Evolutionary conservation across 495 filamentous ascomycete genomes (phyloP).

Genomic region (Aspergillus coremiiformis): DNA sequence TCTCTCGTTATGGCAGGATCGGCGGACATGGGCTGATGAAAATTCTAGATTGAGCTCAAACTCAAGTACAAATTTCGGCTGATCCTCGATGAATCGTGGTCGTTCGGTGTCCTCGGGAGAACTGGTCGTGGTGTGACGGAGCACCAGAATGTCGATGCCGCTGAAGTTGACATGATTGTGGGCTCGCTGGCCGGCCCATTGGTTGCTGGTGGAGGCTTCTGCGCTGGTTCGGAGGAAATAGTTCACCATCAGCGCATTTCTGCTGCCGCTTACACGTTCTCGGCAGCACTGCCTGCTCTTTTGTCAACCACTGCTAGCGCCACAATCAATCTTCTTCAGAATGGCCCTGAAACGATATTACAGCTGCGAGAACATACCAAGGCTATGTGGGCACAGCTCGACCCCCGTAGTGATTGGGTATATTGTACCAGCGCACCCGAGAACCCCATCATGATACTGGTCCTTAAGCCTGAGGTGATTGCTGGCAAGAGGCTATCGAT

Average conservation of each 20-base stretch:
- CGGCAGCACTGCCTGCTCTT: constrained; percentile 87
- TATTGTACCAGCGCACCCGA: constrained; percentile 71
- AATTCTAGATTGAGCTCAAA: constrained; percentile 71
- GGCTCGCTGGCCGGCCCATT: constrained; percentile 86
- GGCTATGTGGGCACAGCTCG: constrained; percentile 76
- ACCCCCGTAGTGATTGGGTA: constrained; percentile 91
- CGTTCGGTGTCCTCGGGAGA: constrained; percentile 85
- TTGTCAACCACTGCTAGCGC: constrained; percentile 91
- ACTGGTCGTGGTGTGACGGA: constrained; percentile 90
- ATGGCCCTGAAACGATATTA: constrained; percentile 66
- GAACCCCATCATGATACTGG: constrained; percentile 79
- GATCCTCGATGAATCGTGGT: constrained; percentile 95
- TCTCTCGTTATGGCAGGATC: not conserved
- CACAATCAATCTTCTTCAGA: constrained; percentile 74
- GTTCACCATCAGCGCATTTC: constrained; percentile 93
- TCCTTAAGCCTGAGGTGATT: constrained; percentile 78
- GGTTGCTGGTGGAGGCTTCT: constrained; percentile 92
- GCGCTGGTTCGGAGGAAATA: constrained; percentile 79
- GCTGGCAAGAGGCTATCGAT: constrained; percentile 56
- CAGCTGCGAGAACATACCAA: constrained; percentile 75
- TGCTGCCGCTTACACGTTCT: constrained; percentile 85
- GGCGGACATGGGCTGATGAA: not conserved
- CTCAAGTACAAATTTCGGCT: constrained; percentile 94
- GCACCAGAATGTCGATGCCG: constrained; percentile 88
- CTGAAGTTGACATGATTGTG: constrained; percentile 89